A percentile compares a stretch with the other conserved stretches of the same genome.
Conservation (phyloP, 2,329 filamentous ascomycete species). For the Trichophyton schoenleinii region DNA sequence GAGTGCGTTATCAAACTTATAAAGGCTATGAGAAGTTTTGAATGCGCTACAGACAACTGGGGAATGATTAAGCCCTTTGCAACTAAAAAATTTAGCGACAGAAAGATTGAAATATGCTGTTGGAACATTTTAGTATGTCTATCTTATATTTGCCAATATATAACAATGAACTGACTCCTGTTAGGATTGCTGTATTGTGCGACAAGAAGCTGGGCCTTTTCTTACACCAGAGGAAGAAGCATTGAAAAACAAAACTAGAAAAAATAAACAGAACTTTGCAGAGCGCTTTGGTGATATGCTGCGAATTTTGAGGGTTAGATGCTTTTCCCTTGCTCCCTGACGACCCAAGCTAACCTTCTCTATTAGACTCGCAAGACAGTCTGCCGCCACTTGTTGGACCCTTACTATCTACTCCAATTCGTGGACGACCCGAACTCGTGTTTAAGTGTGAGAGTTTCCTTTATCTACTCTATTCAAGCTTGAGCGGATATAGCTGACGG, state of each 20-base stretch:
- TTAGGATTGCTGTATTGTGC: slow-evolving; percentile 18
- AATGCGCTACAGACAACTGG: slow-evolving; percentile 20
- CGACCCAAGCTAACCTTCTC: background rate
- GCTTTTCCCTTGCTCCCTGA: background rate
- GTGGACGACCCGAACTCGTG: slow-evolving; percentile 25
- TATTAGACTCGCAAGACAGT: slow-evolving; percentile 25
- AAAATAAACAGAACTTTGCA: slow-evolving; percentile 5
- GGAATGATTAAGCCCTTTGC: slow-evolving; percentile 24
- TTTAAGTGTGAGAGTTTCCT: slow-evolving; percentile 10
- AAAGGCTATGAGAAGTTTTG: slow-evolving; percentile 23
- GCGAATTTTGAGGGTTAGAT: slow-evolving; percentile 13
- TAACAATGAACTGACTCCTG: slow-evolving; percentile 1
- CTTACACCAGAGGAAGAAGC: slow-evolving; percentile 15
- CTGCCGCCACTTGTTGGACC: slow-evolving; percentile 29
- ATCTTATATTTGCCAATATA: too few relatives aligned
- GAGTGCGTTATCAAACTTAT: slow-evolving; percentile 22
- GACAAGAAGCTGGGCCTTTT: slow-evolving; percentile 20
- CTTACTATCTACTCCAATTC: slow-evolving; percentile 22
- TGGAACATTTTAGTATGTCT: slow-evolving; percentile 23
- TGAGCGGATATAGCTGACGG: slow-evolving; percentile 2
- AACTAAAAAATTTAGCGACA: slow-evolving; percentile 16
- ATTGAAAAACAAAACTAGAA: slow-evolving; percentile 17
- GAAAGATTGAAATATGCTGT: slow-evolving; percentile 20
- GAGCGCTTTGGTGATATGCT: slow-evolving; percentile 16
- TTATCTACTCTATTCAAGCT: background rate